phyloP scores from a whole-genome alignment of 768 basidiomycete species.

The Russula lepida region DNA sequence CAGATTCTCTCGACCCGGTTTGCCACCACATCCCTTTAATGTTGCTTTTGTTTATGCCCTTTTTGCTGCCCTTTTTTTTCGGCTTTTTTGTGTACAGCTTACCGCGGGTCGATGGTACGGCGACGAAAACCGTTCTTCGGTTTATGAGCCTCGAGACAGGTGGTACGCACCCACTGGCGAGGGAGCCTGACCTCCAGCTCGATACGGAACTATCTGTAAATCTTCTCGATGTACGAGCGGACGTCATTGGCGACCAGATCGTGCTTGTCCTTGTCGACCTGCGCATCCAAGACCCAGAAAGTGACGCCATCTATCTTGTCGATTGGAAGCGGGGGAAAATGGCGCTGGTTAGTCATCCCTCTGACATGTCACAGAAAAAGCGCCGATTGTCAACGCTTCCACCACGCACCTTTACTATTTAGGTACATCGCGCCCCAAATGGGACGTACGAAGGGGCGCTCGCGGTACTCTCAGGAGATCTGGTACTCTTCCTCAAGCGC shows the following conservation, averaged over 20 bases:
- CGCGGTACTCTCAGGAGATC: constrained; percentile 5
- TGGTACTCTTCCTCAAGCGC: constrained; percentile 11
- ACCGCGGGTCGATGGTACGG: background rate
- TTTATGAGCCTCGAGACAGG: constrained; percentile 13
- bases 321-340: constrained; percentile 2
- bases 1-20: background rate
- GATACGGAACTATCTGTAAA: constrained; percentile 1
- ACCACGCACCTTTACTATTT: too few relatives aligned
- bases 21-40: background rate
- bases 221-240: constrained; percentile 1
- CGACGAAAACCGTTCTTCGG: background rate
- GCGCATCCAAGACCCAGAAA: background rate
- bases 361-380: fast-evolving
- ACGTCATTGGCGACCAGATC: background rate
- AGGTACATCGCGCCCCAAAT: constrained; percentile 13
- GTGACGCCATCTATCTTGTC: background rate
- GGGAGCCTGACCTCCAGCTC: background rate
- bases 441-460: constrained; percentile 14
- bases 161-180: background rate
- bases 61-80: background rate
- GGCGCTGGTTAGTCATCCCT: constrained; percentile 1
- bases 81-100: background rate
- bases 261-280: constrained; percentile 9
- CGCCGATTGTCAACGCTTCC: background rate
- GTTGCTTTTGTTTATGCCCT: background rate